These are phyloP conservation scores for Lupinus albus DNA, from an alignment of 306 rosid species.

Conservation along the genomic window DNA sequence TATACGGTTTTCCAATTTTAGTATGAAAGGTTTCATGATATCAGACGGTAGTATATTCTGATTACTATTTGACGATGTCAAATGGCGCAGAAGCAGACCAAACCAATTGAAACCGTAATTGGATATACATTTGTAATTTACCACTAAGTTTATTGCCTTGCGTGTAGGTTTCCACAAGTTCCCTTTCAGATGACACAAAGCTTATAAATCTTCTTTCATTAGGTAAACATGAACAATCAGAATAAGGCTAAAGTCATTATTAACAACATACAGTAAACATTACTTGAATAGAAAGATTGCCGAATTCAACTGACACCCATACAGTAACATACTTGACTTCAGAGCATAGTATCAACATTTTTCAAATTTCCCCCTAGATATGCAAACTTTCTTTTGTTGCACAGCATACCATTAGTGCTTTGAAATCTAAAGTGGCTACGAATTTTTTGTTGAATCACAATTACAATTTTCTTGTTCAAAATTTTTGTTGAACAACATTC, in stretches of 20 bases:
- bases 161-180: conserved; percentile 45
- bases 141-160: conserved; percentile 41
- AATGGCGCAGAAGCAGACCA: conserved; percentile 40
- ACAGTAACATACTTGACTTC: conserved; percentile 40
- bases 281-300: conserved; percentile 43
- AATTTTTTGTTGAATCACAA: not conserved
- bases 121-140: conserved; percentile 17
- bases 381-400: conserved; percentile 33
- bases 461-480: no score
- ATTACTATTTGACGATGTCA: conserved; percentile 34
- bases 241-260: conserved; percentile 1
- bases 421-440: conserved; percentile 37
- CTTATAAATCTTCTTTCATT: conserved; percentile 36
- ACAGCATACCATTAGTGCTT: conserved; percentile 31
- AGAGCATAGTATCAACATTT: conserved; percentile 30
- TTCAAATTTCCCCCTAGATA: conserved; percentile 22
- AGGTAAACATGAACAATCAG: conserved; percentile 35
- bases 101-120: conserved; percentile 28
- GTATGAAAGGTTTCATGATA: not conserved
- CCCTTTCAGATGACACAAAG: conserved; percentile 34
- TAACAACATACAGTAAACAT: no score
- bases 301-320: conserved; percentile 41
- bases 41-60: not conserved
- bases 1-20: conserved; percentile 17
- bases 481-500: no score